Percentiles rank a stretch among this genome's conserved stretches.
Evolutionary conservation across 2,329 filamentous ascomycete species (phyloP).

Genomic region (Fusarium nematophilum): DNA sequence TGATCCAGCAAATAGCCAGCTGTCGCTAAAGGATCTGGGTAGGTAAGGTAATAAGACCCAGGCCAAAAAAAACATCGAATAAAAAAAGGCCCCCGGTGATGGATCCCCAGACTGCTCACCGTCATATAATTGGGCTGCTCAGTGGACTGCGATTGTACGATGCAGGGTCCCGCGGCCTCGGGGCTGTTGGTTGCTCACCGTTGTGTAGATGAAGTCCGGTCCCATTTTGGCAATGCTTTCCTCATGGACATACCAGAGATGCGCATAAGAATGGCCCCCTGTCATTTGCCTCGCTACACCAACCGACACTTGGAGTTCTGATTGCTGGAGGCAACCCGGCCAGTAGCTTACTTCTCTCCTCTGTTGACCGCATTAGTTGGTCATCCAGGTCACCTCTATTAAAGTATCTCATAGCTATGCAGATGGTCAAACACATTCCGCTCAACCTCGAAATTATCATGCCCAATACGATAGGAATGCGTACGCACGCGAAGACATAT

Average conservation of each 20-base stretch:
- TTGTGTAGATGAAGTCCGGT: conserved; percentile 5
- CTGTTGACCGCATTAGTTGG: no score
- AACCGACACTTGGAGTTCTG: no score
- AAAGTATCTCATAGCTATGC: no score
- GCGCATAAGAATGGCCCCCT: no score
- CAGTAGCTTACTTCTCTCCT: no score
- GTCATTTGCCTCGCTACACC: no score
- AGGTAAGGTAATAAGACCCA: background rate
- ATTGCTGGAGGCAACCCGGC: no score
- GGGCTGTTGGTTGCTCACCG: conserved; percentile 17
- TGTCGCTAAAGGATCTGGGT: conserved; percentile 1
- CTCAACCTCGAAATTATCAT: no score
- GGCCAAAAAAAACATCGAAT: conserved; percentile 24
- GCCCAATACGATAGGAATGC: background rate
- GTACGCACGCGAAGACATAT: conserved; percentile 17
- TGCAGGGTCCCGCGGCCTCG: conserved; percentile 25
- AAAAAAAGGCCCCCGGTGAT: conserved; percentile 9
- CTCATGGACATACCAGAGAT: background rate
- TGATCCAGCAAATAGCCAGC: conserved; percentile 3
- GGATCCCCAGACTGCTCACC: conserved; percentile 27
- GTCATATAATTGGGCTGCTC: conserved; percentile 19
- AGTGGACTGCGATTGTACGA: conserved; percentile 17
- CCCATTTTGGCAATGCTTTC: background rate
- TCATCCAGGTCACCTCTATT: no score
- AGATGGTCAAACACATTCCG: no score